Percentiles rank a stretch among this genome's conserved stretches.
Evolutionary conservation across 805 yeast species (phyloP).

Genomic region (Yarrowia sp.): DNA sequence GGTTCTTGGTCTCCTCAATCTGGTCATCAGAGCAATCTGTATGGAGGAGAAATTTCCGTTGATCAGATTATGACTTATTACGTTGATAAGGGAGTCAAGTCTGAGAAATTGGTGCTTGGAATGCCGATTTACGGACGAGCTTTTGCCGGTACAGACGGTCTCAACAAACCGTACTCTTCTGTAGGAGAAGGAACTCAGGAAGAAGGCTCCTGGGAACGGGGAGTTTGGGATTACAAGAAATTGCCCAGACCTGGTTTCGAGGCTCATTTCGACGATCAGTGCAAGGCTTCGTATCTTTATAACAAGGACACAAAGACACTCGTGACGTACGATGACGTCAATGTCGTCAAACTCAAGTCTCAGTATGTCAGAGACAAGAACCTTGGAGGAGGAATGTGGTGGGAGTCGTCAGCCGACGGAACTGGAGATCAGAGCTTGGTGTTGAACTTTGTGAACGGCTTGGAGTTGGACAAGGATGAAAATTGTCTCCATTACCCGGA

Average conservation of each 20-base stretch:
- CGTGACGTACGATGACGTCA: conserved; percentile 70
- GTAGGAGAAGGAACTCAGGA: conserved; percentile 51
- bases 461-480: conserved; percentile 39
- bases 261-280: conserved; percentile 61
- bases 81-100: conserved; percentile 53
- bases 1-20: conserved; percentile 75
- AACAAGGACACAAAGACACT: conserved; percentile 52
- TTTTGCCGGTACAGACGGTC: conserved; percentile 54
- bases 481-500: conserved; percentile 40
- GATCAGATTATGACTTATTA: conserved; percentile 59
- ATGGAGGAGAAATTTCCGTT: conserved; percentile 57
- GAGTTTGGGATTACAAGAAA: conserved; percentile 62
- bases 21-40: conserved; percentile 76
- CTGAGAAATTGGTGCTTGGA: conserved; percentile 72
- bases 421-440: conserved; percentile 42
- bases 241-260: conserved; percentile 57
- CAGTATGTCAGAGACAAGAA: conserved; percentile 56
- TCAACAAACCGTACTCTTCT: conserved; percentile 56
- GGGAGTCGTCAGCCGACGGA: conserved; percentile 76
- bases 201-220: conserved; percentile 54
- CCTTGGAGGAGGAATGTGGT: conserved; percentile 90
- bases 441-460: conserved; percentile 40
- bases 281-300: conserved; percentile 64
- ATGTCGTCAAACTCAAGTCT: conserved; percentile 64
- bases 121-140: conserved; percentile 86